Conservation (phyloP, 805 yeast genomes). For the Ogataea pini region DNA sequence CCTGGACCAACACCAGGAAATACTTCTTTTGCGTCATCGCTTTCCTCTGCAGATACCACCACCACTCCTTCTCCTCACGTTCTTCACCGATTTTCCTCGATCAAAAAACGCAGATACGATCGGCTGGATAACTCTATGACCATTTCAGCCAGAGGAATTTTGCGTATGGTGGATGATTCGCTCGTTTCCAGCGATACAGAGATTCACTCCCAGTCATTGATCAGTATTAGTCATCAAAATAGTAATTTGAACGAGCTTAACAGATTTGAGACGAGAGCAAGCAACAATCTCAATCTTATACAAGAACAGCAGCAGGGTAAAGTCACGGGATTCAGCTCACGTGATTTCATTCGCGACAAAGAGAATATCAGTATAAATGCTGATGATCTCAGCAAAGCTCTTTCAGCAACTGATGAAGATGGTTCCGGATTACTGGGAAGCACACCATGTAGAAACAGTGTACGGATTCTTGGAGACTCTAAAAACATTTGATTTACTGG, state of each 20-base stretch:
- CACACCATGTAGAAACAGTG: constrained; percentile 5
- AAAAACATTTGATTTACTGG: neutral
- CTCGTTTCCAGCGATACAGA: constrained; percentile 40
- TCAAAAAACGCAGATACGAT: constrained; percentile 30
- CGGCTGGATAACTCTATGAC: constrained; percentile 39
- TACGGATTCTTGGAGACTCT: neutral
- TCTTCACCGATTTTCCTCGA: constrained; percentile 15
- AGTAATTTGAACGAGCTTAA: constrained; percentile 9
- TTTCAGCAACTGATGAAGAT: constrained; percentile 22
- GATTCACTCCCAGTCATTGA: constrained; percentile 25
- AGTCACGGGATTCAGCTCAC: neutral
- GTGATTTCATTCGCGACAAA: constrained; percentile 11
- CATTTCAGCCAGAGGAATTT: constrained; percentile 37
- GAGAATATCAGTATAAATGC: constrained; percentile 31
- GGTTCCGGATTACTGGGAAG: constrained; percentile 6
- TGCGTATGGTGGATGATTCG: constrained; percentile 42
- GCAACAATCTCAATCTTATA: constrained; percentile 11
- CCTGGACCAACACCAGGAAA: neutral
- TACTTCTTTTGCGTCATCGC: neutral
- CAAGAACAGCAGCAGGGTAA: constrained; percentile 4
- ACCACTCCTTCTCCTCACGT: constrained; percentile 20
- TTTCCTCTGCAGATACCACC: constrained; percentile 8
- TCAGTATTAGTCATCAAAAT: constrained; percentile 7
- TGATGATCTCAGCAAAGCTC: constrained; percentile 33
- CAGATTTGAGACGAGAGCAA: constrained; percentile 3